These are phyloP conservation scores for Dissophora globulifera DNA, from an alignment of 192 early-diverging fungal genomes.

Conservation along the genomic window DNA sequence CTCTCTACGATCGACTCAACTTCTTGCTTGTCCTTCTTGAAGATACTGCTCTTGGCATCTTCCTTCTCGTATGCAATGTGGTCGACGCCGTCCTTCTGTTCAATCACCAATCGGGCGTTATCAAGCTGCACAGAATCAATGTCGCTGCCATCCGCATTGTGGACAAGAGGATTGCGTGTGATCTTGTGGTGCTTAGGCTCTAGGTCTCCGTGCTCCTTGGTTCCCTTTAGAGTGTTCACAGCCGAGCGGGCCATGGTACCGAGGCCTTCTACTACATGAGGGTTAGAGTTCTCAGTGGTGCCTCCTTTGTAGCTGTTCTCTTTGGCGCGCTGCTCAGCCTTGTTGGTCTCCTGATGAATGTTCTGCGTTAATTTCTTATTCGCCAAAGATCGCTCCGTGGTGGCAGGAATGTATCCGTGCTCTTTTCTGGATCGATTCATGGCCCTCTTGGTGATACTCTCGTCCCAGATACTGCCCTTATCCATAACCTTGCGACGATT, in stretches of 20 bases:
- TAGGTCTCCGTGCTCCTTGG: conserved; percentile 17
- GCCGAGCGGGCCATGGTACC: conserved; percentile 8
- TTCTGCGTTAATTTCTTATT: neutral
- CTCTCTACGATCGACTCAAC: conserved; percentile 26
- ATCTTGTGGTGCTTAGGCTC: conserved; percentile 19
- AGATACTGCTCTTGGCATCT: conserved; percentile 1
- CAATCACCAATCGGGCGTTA: neutral
- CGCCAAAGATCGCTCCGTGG: conserved; percentile 17
- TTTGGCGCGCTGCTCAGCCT: conserved; percentile 17
- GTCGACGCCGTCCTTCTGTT: neutral
- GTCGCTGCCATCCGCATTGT: neutral
- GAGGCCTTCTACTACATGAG: conserved; percentile 23
- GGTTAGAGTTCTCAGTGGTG: conserved; percentile 11
- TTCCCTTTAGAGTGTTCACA: conserved; percentile 6
- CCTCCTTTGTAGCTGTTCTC: conserved; percentile 16
- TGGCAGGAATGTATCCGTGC: conserved; percentile 34
- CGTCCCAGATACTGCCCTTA: conserved; percentile 25
- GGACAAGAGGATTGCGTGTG: conserved; percentile 1
- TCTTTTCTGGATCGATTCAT: conserved; percentile 36
- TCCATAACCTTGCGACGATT: conserved; percentile 15
- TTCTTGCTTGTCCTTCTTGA: neutral
- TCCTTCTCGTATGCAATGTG: neutral
- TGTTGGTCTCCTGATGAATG: conserved; percentile 3
- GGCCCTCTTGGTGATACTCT: conserved; percentile 49
- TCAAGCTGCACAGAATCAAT: neutral